Percentiles rank a stretch among this genome's conserved stretches.
These are phyloP conservation scores for Hanseniaspora vineae DNA, from an alignment of 805 yeast genomes.

Conservation along the genomic window DNA sequence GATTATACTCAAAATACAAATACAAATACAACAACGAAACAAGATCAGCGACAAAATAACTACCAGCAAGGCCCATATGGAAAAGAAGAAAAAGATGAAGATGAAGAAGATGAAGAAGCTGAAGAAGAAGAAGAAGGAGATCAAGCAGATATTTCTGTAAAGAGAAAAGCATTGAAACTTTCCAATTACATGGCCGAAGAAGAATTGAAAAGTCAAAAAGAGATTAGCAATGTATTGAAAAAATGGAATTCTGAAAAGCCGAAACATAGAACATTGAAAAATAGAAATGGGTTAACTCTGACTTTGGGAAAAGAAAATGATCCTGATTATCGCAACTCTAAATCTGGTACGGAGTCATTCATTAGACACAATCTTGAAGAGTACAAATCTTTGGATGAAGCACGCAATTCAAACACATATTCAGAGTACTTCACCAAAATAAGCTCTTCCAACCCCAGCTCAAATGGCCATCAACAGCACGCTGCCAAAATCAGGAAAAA, in stretches of 20 bases:
- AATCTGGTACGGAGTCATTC: not conserved
- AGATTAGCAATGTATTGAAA: not conserved
- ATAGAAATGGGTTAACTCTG: not conserved
- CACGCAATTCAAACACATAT: not conserved
- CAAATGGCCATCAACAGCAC: not conserved
- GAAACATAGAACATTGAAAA: not conserved
- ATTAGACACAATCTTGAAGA: no score
- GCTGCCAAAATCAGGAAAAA: slow-evolving; percentile 1
- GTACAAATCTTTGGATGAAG: no score
- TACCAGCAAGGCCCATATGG: not conserved
- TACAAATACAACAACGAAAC: not conserved
- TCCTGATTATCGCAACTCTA: not conserved
- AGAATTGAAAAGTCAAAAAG: not conserved
- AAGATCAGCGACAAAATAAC: slow-evolving; percentile 3
- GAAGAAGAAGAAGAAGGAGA: no score
- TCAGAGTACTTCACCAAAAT: not conserved
- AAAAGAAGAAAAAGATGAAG: not conserved
- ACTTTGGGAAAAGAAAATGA: not conserved
- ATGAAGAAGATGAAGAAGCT: not conserved
- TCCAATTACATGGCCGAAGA: not conserved
- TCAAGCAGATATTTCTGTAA: slow-evolving; percentile 3
- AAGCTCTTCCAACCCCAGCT: not conserved
- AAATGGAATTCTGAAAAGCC: not conserved
- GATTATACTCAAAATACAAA: not conserved
- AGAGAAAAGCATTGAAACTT: slow-evolving; percentile 16